These are phyloP conservation scores for Plectosphaerella cucumerina DNA, from an alignment of 2,329 filamentous ascomycete species.

Conservation along the genomic window DNA sequence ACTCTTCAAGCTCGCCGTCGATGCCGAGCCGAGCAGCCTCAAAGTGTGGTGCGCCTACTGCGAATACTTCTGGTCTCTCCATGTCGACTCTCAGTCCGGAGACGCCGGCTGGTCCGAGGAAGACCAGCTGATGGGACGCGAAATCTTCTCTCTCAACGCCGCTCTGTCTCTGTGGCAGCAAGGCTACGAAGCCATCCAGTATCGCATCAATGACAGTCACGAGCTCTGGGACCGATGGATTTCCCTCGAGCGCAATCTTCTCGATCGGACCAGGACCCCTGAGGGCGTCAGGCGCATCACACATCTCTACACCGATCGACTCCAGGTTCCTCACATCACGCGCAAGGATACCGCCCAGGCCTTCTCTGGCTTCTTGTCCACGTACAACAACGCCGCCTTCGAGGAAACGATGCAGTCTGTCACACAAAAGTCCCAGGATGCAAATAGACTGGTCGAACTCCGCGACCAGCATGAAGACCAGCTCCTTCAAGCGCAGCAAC, in stretches of 20 bases:
- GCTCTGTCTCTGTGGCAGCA: slow-evolving; percentile 68
- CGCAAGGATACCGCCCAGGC: slow-evolving; percentile 73
- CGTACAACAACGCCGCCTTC: slow-evolving; percentile 66
- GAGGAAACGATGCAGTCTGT: slow-evolving; percentile 69
- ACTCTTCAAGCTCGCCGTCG: slow-evolving; percentile 64
- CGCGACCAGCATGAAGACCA: slow-evolving; percentile 67
- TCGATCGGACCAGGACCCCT: slow-evolving; percentile 50
- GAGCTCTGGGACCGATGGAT: slow-evolving; percentile 77
- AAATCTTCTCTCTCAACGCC: slow-evolving; percentile 66
- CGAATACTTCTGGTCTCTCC: slow-evolving; percentile 71
- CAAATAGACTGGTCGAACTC: slow-evolving; percentile 58
- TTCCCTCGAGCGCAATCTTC: slow-evolving; percentile 64
- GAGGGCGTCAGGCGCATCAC: slow-evolving; percentile 61
- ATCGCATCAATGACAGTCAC: slow-evolving; percentile 73
- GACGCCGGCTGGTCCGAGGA: slow-evolving; percentile 59
- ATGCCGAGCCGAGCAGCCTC: slow-evolving; percentile 68
- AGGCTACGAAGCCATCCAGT: slow-evolving; percentile 67
- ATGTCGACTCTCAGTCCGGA: slow-evolving; percentile 56
- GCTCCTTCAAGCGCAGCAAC: slow-evolving; percentile 53
- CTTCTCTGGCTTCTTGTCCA: slow-evolving; percentile 71
- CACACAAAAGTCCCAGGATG: slow-evolving; percentile 57
- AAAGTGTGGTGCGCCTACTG: slow-evolving; percentile 75
- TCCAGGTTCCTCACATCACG: slow-evolving; percentile 67
- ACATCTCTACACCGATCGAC: slow-evolving; percentile 64
- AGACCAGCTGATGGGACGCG: slow-evolving; percentile 63